Percentiles rank a stretch among this genome's conserved stretches.
These are phyloP conservation scores for Backusella liffmaniae DNA, from an alignment of 192 early-diverging fungal species.

Conservation along the genomic window DNA sequence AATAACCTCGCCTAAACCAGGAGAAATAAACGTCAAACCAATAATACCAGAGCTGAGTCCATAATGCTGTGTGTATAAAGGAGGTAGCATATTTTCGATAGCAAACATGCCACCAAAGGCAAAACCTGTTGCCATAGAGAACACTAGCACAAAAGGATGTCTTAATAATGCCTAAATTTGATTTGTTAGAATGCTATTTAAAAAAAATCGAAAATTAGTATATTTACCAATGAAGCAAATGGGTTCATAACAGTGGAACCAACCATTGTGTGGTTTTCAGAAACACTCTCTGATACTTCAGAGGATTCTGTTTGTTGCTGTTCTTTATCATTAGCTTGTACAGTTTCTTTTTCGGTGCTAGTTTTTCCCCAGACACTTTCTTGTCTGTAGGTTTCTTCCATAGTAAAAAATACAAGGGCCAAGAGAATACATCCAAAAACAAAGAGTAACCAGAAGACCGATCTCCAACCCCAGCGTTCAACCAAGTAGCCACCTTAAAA, in stretches of 20 bases:
- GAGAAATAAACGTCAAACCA: slow-evolving; percentile 33
- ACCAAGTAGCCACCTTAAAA: slow-evolving; percentile 1
- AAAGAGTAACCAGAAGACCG: slow-evolving; percentile 12
- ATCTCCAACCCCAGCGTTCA: slow-evolving; percentile 12
- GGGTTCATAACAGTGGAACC: slow-evolving; percentile 31
- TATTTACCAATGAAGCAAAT: slow-evolving; percentile 6
- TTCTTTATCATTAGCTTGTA: neutral
- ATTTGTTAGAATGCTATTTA: neutral
- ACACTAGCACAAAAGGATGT: slow-evolving; percentile 43
- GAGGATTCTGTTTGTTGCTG: neutral
- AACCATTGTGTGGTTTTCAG: neutral
- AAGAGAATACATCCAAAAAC: slow-evolving; percentile 11
- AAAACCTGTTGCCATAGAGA: slow-evolving; percentile 41
- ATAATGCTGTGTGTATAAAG: slow-evolving; percentile 25
- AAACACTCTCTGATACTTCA: neutral
- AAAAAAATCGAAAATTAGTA: neutral
- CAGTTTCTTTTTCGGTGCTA: neutral
- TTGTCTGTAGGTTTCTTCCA: slow-evolving; percentile 40
- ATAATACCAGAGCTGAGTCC: slow-evolving; percentile 27
- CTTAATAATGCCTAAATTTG: slow-evolving; percentile 32
- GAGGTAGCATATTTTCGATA: slow-evolving; percentile 36
- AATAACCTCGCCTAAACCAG: slow-evolving; percentile 36
- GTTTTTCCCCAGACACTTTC: slow-evolving; percentile 19
- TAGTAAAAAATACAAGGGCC: slow-evolving; percentile 14
- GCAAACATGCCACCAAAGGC: slow-evolving; percentile 53